Percentiles rank a stretch among this genome's conserved stretches.
Conservation (phyloP, 2,329 filamentous ascomycete genomes). For the Drechslerella stenobrocha region DNA sequence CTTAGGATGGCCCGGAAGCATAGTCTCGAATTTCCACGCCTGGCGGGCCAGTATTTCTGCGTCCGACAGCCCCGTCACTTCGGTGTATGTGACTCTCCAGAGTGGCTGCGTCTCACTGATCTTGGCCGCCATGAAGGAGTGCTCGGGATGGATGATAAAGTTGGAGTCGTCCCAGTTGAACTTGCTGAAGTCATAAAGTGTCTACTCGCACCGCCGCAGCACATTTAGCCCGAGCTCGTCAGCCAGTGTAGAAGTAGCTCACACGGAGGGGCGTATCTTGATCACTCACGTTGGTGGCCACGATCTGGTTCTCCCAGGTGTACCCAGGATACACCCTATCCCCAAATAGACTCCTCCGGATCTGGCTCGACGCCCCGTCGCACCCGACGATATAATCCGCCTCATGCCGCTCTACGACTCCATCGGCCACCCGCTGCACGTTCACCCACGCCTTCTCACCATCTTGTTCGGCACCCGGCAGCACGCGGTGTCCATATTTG, state of each 20-base stretch:
- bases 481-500: constrained; percentile 60
- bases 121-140: constrained; percentile 67
- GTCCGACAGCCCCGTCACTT: constrained; percentile 60
- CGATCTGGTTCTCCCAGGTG: constrained; percentile 65
- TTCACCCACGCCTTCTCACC: constrained; percentile 48
- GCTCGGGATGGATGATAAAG: constrained; percentile 65
- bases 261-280: too few relatives aligned
- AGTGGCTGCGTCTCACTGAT: constrained; percentile 63
- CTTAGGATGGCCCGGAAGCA: constrained; percentile 65
- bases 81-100: constrained; percentile 68
- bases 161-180: constrained; percentile 63
- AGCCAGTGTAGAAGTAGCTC: too few relatives aligned
- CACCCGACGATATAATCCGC: constrained; percentile 64
- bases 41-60: constrained; percentile 63
- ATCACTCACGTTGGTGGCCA: constrained; percentile 65
- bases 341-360: constrained; percentile 61
- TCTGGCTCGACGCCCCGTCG: constrained; percentile 61
- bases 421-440: constrained; percentile 21
- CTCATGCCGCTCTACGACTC: constrained; percentile 53
- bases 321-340: constrained; percentile 62
- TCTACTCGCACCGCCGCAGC: constrained; percentile 57
- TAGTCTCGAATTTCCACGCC: constrained; percentile 62
- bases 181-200: constrained; percentile 65
- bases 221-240: constrained; percentile 21
- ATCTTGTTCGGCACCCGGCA: constrained; percentile 59